Base-by-base conservation (phyloP, 129 eudicot genomes). In the Calendula officinalis region DNA sequence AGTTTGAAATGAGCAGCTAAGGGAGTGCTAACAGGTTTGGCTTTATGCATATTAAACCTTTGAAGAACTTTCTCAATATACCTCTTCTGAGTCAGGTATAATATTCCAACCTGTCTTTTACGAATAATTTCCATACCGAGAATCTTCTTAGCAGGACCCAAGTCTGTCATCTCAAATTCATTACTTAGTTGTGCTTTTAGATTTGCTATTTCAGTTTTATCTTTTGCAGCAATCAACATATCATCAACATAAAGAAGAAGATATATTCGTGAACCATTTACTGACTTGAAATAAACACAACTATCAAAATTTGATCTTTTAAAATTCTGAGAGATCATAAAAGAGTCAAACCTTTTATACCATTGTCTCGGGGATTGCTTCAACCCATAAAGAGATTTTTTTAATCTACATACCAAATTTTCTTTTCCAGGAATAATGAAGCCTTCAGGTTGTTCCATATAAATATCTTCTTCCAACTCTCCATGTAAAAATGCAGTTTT, bases 301-400 rank as follows among this genome's bases (percentile, higher is more conserved):
- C 51, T 60, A 10, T 60, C 66, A 39, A 7, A 60, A 17, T 60
- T 17, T 17, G 51, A 41, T 16, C 36, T 60, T 39, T 60, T 60
- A 11, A 60, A 60, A 22, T 10, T 60, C 10, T 41, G 38, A 41
- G 66, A 60, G 0, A 60, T 2, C 66, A 60, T 42, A 14, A 42
- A 60, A 5, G 37, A 16, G 5, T 60, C 50, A 22, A 61, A 61
- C 8, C 66, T 61, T n/a, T n/a, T n/a, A n/a, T n/a, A n/a, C n/a
- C n/a, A n/a, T n/a, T n/a, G n/a, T n/a, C n/a, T n/a, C n/a, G n/a
- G n/a, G n/a, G n/a, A n/a, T n/a, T n/a, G n/a, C n/a, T n/a, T n/a
- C n/a, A n/a, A n/a, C n/a, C n/a, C n/a, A n/a, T n/a, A n/a, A n/a
- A n/a, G n/a, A n/a, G n/a, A n/a, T n/a, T n/a, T n/a, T n/a, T n/a